These are phyloP conservation scores for Funneliformis caledonium DNA, from an alignment of 371 early-diverging fungal genomes.

Conservation along the genomic window DNA sequence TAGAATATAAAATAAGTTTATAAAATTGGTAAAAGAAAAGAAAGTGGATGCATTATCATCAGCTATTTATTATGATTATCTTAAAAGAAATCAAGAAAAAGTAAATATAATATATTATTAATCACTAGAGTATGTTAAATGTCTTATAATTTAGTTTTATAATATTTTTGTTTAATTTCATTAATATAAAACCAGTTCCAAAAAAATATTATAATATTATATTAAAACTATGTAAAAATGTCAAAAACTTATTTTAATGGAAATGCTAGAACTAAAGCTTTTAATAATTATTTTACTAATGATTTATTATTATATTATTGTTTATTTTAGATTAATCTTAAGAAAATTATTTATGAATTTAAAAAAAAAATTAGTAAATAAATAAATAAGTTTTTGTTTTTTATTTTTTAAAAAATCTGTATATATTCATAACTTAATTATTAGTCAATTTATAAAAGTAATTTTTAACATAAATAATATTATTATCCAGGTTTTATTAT, in stretches of 20 bases:
- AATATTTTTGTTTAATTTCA: neutral
- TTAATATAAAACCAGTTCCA: neutral
- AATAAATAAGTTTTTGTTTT: no score
- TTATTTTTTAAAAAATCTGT: neutral
- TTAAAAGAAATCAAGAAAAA: no score
- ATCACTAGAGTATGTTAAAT: neutral
- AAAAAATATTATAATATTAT: neutral
- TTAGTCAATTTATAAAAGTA: neutral
- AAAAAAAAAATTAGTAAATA: slow-evolving; percentile 1
- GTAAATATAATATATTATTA: no score
- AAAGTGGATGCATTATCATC: no score
- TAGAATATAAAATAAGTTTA: no score
- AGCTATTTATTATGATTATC: no score
- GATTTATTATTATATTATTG: neutral
- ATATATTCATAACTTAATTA: neutral
- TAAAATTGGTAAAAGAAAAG: no score
- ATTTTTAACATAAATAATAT: neutral
- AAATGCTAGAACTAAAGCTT: neutral
- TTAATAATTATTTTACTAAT: neutral
- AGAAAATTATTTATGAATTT: neutral
- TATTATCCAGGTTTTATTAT: neutral
- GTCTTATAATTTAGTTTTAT: neutral
- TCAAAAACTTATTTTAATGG: neutral
- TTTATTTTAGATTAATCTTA: no score
- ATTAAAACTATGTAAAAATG: neutral